Percentiles rank a stretch among this genome's conserved stretches.
Conservation (phyloP, 2,329 filamentous ascomycete genomes). For the Lomentospora prolificans region DNA sequence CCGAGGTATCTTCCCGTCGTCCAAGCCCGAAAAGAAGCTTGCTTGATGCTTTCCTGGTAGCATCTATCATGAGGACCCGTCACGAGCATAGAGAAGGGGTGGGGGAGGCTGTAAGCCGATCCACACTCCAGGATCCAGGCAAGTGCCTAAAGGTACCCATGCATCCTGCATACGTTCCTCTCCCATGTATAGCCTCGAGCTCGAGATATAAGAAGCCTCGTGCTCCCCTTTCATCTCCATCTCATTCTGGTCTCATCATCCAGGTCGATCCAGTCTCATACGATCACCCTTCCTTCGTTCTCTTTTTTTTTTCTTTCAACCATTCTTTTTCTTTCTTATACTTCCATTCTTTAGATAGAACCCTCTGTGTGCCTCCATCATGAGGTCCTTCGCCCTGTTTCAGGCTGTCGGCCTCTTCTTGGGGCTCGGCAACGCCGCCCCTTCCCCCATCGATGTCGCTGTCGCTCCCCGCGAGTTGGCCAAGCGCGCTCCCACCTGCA, state of each 20-base stretch:
- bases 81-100: neutral
- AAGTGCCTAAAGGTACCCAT: neutral
- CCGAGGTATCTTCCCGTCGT: neutral
- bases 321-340: slow-evolving; percentile 16
- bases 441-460: slow-evolving; percentile 11
- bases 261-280: neutral
- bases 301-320: neutral
- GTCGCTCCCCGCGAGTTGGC: slow-evolving; percentile 21
- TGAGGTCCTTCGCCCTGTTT: slow-evolving; percentile 4
- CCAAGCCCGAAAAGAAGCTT: neutral
- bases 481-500: slow-evolving; percentile 13
- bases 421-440: slow-evolving; percentile 8
- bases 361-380: neutral
- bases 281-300: neutral
- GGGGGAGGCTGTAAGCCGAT: neutral
- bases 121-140: neutral
- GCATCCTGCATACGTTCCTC: neutral
- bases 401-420: slow-evolving; percentile 8
- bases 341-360: slow-evolving; percentile 3
- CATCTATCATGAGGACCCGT: neutral
- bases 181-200: neutral
- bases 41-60: neutral
- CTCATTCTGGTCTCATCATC: neutral
- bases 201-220: neutral
- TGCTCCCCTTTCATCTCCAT: neutral